Conservation (phyloP, 2,329 filamentous ascomycete genomes). For the Sporothrix luriei region DNA sequence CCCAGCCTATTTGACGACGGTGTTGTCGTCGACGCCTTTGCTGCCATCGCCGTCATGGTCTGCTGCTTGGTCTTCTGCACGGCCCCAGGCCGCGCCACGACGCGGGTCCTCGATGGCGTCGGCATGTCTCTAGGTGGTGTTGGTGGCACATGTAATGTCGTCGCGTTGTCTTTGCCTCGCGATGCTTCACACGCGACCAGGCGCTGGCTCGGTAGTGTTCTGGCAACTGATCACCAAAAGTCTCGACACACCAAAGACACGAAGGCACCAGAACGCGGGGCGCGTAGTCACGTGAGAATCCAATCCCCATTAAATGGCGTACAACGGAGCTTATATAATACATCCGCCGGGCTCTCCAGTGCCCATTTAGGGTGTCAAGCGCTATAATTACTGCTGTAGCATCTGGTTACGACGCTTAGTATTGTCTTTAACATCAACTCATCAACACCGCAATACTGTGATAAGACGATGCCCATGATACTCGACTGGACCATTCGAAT, state of each 20-base stretch:
- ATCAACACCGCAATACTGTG: too few relatives aligned
- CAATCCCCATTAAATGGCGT: neutral
- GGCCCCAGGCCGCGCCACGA: constrained; percentile 20
- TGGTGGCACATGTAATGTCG: neutral
- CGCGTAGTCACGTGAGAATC: constrained; percentile 17
- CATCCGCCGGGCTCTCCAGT: neutral
- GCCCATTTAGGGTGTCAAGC: too few relatives aligned
- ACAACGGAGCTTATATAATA: neutral
- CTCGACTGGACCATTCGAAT: neutral
- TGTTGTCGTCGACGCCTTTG: constrained; percentile 32
- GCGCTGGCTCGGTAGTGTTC: neutral
- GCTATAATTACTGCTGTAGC: too few relatives aligned
- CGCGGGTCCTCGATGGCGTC: constrained; percentile 25
- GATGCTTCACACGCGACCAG: neutral
- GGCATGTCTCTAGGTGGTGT: constrained; percentile 23
- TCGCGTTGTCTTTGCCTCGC: neutral
- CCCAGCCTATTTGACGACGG: constrained; percentile 4
- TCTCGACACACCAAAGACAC: neutral
- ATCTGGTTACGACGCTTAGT: too few relatives aligned
- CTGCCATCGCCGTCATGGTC: constrained; percentile 25
- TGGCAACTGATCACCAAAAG: constrained; percentile 3
- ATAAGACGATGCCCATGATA: too few relatives aligned
- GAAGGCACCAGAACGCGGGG: constrained; percentile 14
- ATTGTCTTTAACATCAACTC: too few relatives aligned
- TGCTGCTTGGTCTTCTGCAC: constrained; percentile 10